These are phyloP conservation scores for Avena eriantha DNA, from an alignment of 176 grass and related monocot species.

Conservation along the genomic window DNA sequence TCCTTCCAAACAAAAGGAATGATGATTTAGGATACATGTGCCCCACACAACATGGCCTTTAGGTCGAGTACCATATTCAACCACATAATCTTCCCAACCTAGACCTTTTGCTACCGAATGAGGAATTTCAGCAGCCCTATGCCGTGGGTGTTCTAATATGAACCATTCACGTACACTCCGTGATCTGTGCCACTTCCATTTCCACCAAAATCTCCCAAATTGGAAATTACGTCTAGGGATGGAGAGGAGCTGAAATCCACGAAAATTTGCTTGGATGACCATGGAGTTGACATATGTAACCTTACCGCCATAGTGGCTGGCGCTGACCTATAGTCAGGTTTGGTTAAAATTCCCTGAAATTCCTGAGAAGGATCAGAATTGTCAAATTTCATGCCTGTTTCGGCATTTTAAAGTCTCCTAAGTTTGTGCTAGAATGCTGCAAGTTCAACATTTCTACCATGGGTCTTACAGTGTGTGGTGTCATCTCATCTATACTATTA, in stretches of 20 bases:
- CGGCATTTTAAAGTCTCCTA: not conserved
- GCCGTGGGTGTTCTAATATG: not conserved
- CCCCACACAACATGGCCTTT: not conserved
- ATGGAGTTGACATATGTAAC: not conserved
- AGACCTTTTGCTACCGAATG: not conserved
- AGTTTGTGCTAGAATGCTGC: not conserved
- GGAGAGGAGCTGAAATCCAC: not conserved
- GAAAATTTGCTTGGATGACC: not conserved
- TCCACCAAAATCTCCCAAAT: not conserved
- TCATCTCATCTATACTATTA: not conserved
- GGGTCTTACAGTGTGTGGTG: not conserved
- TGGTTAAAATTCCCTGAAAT: not conserved
- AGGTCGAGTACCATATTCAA: not conserved
- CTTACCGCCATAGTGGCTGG: not conserved
- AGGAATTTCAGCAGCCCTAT: not conserved
- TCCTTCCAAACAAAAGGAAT: not conserved
- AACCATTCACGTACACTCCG: not conserved
- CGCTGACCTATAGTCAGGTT: not conserved
- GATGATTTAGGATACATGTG: not conserved
- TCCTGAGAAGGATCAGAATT: not conserved
- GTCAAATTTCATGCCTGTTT: not conserved
- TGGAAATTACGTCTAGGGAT: not conserved
- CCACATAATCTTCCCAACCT: not conserved
- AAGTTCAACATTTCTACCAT: conserved; percentile 6
- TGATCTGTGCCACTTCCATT: not conserved